Evolutionary conservation across 2,329 filamentous ascomycete genomes (phyloP).

Genomic region (Scopulariopsis brevicaulis): DNA sequence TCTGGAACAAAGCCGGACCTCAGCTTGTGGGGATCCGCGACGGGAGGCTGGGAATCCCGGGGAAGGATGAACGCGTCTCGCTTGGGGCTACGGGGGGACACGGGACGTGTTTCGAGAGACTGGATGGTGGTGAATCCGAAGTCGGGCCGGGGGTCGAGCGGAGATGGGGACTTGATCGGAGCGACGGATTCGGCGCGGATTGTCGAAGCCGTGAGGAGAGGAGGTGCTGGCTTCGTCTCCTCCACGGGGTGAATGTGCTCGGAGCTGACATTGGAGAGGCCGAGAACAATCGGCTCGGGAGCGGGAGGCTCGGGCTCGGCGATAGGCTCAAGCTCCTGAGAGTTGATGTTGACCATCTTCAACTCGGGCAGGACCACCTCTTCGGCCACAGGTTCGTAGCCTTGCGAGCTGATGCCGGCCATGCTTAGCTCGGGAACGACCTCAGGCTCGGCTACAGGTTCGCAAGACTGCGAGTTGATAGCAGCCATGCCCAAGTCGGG

Average conservation of each 20-base stretch:
- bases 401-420: constrained; percentile 15
- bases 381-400: constrained; percentile 15
- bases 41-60: constrained; percentile 24
- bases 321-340: constrained; percentile 17
- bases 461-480: constrained; percentile 12
- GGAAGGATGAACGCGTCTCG: constrained; percentile 46
- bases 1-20: constrained; percentile 7
- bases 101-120: constrained; percentile 32
- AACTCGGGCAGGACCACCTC: constrained; percentile 15
- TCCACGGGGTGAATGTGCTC: constrained; percentile 23
- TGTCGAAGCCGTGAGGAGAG: constrained; percentile 11
- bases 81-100: constrained; percentile 37
- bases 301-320: constrained; percentile 16
- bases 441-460: constrained; percentile 14
- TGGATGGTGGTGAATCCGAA: constrained; percentile 33
- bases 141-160: constrained; percentile 9
- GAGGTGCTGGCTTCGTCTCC: constrained; percentile 11
- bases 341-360: constrained; percentile 14
- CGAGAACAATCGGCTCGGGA: constrained; percentile 12
- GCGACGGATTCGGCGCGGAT: constrained; percentile 7
- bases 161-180: constrained; percentile 6
- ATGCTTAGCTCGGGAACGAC: constrained; percentile 11
- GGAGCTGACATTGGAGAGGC: constrained; percentile 17
- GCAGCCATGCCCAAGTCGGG: constrained; percentile 12
- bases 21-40: constrained; percentile 11